A percentile compares a stretch with the other conserved stretches of the same genome.
These are phyloP conservation scores for Omphalotus olearius DNA, from an alignment of 1,284 basidiomycete species.

Conservation along the genomic window DNA sequence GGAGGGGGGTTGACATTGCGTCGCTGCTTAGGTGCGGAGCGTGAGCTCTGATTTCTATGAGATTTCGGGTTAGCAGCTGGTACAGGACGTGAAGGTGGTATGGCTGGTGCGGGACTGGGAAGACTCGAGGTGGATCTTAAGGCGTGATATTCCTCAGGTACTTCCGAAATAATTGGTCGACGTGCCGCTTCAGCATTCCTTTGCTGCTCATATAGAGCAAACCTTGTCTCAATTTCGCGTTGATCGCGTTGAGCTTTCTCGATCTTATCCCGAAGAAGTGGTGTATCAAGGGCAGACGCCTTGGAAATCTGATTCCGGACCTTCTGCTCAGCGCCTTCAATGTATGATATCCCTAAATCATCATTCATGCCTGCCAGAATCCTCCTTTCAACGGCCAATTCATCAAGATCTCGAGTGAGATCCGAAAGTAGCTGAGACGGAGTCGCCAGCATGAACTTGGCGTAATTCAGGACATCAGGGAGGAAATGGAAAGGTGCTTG, in stretches of 20 bases:
- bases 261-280: conserved; percentile 48
- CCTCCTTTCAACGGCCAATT: conserved; percentile 67
- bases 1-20: conserved; percentile 80
- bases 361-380: conserved; percentile 65
- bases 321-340: conserved; percentile 76
- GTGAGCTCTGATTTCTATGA: conserved; percentile 19
- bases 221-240: conserved; percentile 47
- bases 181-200: conserved; percentile 30
- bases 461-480: conserved; percentile 85
- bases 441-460: conserved; percentile 96
- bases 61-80: conserved; percentile 16
- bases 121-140: conserved; percentile 23
- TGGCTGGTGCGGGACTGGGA: conserved; percentile 12
- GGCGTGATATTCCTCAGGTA: conserved; percentile 55
- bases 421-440: conserved; percentile 78
- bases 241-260: conserved; percentile 60
- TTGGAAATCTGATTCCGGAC: conserved; percentile 77
- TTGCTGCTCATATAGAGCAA: conserved; percentile 33
- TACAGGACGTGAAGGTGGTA: conserved; percentile 21
- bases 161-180: conserved; percentile 19
- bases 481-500: conserved; percentile 94
- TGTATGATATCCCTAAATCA: conserved; percentile 74
- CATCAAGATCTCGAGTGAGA: conserved; percentile 71
- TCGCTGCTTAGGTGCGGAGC: conserved; percentile 50
- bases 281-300: conserved; percentile 70